phyloP scores from a whole-genome alignment of 1,284 basidiomycete genomes.

The Cryptococcus depauperatus region DNA sequence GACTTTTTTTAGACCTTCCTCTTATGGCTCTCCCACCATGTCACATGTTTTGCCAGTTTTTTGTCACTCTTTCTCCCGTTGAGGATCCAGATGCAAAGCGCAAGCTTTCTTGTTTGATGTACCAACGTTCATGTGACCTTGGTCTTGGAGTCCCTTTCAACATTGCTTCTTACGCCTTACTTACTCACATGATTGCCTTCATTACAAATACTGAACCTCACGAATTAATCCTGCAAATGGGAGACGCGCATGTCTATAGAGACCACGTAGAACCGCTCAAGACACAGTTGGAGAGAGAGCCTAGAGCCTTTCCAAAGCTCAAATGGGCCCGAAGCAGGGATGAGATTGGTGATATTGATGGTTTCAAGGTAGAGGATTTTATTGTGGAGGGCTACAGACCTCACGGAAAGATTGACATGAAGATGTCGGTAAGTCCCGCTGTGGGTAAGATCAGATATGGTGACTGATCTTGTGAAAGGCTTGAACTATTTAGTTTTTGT shows the following conservation, averaged over 20 bases:
- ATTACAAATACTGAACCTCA: slow-evolving; percentile 79
- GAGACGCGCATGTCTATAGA: slow-evolving; percentile 91
- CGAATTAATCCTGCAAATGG: slow-evolving; percentile 86
- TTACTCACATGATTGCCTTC: slow-evolving; percentile 93
- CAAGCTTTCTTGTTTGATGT: slow-evolving; percentile 89
- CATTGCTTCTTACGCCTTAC: slow-evolving; percentile 92
- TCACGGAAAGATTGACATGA: slow-evolving; percentile 83
- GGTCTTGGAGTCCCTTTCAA: slow-evolving; percentile 98
- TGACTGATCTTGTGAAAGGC: no score
- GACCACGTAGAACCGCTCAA: slow-evolving; percentile 85
- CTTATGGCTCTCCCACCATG: slow-evolving; percentile 96
- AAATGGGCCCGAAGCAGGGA: slow-evolving; percentile 57
- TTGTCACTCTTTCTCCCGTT: slow-evolving; percentile 67
- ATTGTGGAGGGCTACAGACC: slow-evolving; percentile 79
- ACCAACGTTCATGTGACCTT: slow-evolving; percentile 92
- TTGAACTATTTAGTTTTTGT: no score
- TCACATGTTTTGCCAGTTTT: slow-evolving; percentile 98
- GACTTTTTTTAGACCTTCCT: slow-evolving; percentile 59
- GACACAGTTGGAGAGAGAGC: slow-evolving; percentile 69
- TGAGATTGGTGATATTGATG: slow-evolving; percentile 61
- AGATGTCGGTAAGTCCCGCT: slow-evolving; percentile 73
- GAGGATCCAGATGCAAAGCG: slow-evolving; percentile 50
- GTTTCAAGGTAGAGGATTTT: slow-evolving; percentile 73
- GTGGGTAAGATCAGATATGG: neutral
- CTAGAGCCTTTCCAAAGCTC: slow-evolving; percentile 75